These are phyloP conservation scores for Phytopythium helicoides DNA, from an alignment of 352 stramenopile genomes.

Conservation along the genomic window DNA sequence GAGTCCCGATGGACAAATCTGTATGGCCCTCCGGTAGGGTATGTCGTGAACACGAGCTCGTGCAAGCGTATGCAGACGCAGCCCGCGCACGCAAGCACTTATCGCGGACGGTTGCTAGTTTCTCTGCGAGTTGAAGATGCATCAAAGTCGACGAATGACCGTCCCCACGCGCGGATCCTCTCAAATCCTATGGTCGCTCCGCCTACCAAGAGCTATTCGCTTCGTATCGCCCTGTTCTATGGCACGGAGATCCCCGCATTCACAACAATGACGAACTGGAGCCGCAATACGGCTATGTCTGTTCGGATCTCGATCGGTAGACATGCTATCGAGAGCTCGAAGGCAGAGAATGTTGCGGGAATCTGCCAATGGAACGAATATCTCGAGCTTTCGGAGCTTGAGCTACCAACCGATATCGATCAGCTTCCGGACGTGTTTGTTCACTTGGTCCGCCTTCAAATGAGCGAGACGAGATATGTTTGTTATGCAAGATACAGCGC, in stretches of 20 bases:
- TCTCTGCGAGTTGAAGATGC: slow-evolving; percentile 65
- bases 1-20: slow-evolving; percentile 73
- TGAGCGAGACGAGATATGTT: slow-evolving; percentile 62
- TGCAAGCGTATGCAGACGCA: slow-evolving; percentile 62
- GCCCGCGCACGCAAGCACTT: slow-evolving; percentile 63
- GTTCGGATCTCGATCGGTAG: slow-evolving; percentile 67
- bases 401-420: slow-evolving; percentile 65
- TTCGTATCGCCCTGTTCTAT: slow-evolving; percentile 68
- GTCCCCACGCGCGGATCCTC: slow-evolving; percentile 64
- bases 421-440: slow-evolving; percentile 81
- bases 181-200: slow-evolving; percentile 34
- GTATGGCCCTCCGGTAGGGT: slow-evolving; percentile 75
- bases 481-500: slow-evolving; percentile 81
- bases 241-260: slow-evolving; percentile 82
- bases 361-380: slow-evolving; percentile 84
- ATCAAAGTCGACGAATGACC: slow-evolving; percentile 63
- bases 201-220: slow-evolving; percentile 48
- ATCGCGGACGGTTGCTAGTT: slow-evolving; percentile 71
- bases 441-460: slow-evolving; percentile 56
- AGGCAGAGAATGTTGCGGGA: slow-evolving; percentile 60
- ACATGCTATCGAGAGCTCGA: slow-evolving; percentile 50
- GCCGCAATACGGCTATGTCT: slow-evolving; percentile 70
- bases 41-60: slow-evolving; percentile 35
- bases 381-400: slow-evolving; percentile 49
- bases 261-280: slow-evolving; percentile 63